A percentile compares a stretch with the other conserved stretches of the same genome.
These are phyloP conservation scores for Diversispora eburnea DNA, from an alignment of 192 early-diverging fungal genomes.

Conservation along the genomic window DNA sequence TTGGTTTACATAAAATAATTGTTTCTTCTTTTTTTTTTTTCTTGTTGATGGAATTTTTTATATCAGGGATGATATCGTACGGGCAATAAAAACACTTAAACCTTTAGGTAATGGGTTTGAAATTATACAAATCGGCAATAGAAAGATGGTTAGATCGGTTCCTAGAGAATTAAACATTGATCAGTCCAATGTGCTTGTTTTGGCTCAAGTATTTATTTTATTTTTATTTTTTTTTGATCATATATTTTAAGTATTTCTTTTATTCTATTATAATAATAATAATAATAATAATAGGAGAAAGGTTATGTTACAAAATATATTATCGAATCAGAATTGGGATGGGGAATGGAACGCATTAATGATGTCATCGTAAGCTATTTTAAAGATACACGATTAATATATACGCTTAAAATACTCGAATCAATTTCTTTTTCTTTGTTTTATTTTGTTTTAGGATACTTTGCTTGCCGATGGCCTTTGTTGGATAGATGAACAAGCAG, in stretches of 20 bases:
- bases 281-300: slow-evolving; percentile 24
- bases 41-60: neutral
- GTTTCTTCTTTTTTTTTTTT: too few relatives aligned
- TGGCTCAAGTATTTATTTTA: slow-evolving; percentile 61
- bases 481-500: slow-evolving; percentile 67
- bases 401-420: too few relatives aligned
- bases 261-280: neutral
- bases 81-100: slow-evolving; percentile 79
- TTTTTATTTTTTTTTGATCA: neutral
- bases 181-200: slow-evolving; percentile 59
- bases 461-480: slow-evolving; percentile 69
- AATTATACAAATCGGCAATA: slow-evolving; percentile 72
- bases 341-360: slow-evolving; percentile 54
- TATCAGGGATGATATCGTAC: slow-evolving; percentile 78
- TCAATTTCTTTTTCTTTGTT: neutral
- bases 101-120: slow-evolving; percentile 91
- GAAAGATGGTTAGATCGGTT: slow-evolving; percentile 83
- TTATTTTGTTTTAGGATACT: slow-evolving; percentile 49
- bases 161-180: slow-evolving; percentile 87
- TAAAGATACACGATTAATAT: neutral
- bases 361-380: slow-evolving; percentile 50
- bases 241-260: neutral
- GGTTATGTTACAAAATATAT: slow-evolving; percentile 44
- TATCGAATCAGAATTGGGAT: slow-evolving; percentile 45
- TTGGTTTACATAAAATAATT: slow-evolving; percentile 24